These are phyloP conservation scores for Dalbergia cochinchinensis DNA, from an alignment of 306 rosid species.

Conservation along the genomic window DNA sequence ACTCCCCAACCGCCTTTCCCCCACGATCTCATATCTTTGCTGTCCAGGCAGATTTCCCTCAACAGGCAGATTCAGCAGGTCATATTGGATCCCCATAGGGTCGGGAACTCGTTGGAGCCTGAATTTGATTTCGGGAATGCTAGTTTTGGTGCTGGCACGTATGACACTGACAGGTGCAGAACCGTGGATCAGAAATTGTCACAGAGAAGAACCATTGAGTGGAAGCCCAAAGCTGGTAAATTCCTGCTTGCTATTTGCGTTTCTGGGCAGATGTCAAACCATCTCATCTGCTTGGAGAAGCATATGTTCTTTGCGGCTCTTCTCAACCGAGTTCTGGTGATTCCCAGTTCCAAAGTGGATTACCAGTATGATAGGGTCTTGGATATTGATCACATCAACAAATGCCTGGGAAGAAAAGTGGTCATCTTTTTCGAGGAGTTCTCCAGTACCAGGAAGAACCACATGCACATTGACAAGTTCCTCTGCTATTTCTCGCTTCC, in stretches of 20 bases:
- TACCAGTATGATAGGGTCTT: conserved; percentile 69
- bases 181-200: conserved; percentile 62
- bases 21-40: conserved; percentile 55
- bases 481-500: conserved; percentile 81
- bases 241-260: conserved; percentile 73
- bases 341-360: conserved; percentile 82
- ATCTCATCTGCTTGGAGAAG: conserved; percentile 86
- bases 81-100: conserved; percentile 59
- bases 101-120: conserved; percentile 45
- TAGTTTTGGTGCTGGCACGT: conserved; percentile 43
- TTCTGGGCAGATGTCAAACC: conserved; percentile 91
- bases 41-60: conserved; percentile 69
- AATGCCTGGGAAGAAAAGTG: conserved; percentile 70
- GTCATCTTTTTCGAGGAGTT: conserved; percentile 76
- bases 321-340: conserved; percentile 69
- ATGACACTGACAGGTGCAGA: conserved; percentile 59
- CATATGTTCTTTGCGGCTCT: conserved; percentile 92
- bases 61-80: conserved; percentile 77
- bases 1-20: conserved; percentile 19
- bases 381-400: conserved; percentile 77
- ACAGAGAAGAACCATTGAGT: conserved; percentile 67
- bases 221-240: conserved; percentile 73
- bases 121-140: conserved; percentile 47
- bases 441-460: conserved; percentile 58
- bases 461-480: conserved; percentile 66